A percentile compares a stretch with the other conserved stretches of the same genome.
Evolutionary conservation across 202 grass and related monocot genomes (phyloP).

Genomic region (Saccharum hybrid): DNA sequence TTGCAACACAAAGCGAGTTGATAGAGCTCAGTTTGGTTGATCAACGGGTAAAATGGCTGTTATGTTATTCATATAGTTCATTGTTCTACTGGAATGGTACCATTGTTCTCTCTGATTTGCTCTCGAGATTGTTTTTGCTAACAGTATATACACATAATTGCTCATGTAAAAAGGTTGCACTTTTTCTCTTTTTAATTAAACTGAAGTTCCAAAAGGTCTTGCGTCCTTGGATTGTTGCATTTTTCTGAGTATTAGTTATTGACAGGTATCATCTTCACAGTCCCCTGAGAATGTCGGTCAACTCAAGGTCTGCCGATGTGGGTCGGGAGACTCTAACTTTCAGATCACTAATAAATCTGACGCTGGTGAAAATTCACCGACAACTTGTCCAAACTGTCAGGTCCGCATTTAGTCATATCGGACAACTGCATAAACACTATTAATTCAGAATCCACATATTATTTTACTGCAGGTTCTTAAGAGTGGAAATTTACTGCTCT

Average conservation of each 20-base stretch:
- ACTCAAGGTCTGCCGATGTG: conserved; percentile 67
- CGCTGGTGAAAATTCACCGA: conserved; percentile 56
- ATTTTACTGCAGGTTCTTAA: conserved; percentile 72
- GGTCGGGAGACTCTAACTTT: conserved; percentile 67
- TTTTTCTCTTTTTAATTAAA: conserved; percentile 24
- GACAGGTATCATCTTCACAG: conserved; percentile 70
- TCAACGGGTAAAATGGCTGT: not conserved
- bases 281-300: conserved; percentile 64
- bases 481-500: conserved; percentile 80
- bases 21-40: conserved; percentile 28
- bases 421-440: conserved; percentile 14
- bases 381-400: conserved; percentile 70
- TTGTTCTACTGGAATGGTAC: conserved; percentile 13
- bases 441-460: conserved; percentile 41
- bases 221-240: conserved; percentile 10
- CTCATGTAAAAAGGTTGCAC: conserved; percentile 11
- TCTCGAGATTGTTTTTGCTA: conserved; percentile 13
- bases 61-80: conserved; percentile 30
- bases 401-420: conserved; percentile 43
- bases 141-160: conserved; percentile 31
- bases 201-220: conserved; percentile 28
- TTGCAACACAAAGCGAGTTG: conserved; percentile 12
- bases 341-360: conserved; percentile 65
- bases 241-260: conserved; percentile 38
- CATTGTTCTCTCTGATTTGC: conserved; percentile 13